These are phyloP conservation scores for Hypoxylon sp. DNA, from an alignment of 2,329 filamentous ascomycete species.

Conservation along the genomic window DNA sequence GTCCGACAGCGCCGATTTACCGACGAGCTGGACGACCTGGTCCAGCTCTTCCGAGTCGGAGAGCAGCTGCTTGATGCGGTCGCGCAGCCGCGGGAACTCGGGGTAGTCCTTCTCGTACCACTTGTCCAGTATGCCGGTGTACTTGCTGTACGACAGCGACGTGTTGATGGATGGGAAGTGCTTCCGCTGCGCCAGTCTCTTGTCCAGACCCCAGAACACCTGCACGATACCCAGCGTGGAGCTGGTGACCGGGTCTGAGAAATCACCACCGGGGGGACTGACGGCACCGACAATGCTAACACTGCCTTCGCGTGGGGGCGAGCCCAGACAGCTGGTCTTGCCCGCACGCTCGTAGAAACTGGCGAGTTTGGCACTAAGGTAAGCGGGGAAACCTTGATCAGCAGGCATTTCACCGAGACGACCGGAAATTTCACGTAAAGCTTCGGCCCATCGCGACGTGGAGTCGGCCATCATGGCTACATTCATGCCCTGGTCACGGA, in stretches of 20 bases:
- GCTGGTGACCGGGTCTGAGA: conserved; percentile 96
- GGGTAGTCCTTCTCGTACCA: conserved; percentile 95
- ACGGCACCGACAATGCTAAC: conserved; percentile 98
- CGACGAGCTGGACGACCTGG: conserved; percentile 98
- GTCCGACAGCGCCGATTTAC: conserved; percentile 96
- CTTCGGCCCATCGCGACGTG: conserved; percentile 97
- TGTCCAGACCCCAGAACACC: conserved; percentile 99
- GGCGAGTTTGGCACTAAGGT: conserved; percentile 94
- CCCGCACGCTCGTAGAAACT: conserved; percentile 99
- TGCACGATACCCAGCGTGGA: conserved; percentile 97
- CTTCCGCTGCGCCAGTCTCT: conserved; percentile 98
- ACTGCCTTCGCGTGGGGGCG: conserved; percentile 88
- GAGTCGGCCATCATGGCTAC: conserved; percentile 99
- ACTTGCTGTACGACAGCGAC: conserved; percentile 94
- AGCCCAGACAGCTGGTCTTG: conserved; percentile 86
- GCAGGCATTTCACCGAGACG: conserved; percentile 99
- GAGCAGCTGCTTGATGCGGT: conserved; percentile 93
- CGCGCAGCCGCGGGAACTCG: conserved; percentile 92
- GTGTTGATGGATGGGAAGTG: conserved; percentile 99
- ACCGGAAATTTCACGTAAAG: conserved; percentile 97
- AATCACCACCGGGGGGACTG: conserved; percentile 97
- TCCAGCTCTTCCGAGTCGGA: conserved; percentile 97
- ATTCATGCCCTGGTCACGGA: conserved; percentile 95
- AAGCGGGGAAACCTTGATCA: conserved; percentile 99
- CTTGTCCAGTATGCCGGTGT: conserved; percentile 88